Base-by-base conservation (phyloP, 2,329 filamentous ascomycete genomes). In the Pestalotiopsis sp. region DNA sequence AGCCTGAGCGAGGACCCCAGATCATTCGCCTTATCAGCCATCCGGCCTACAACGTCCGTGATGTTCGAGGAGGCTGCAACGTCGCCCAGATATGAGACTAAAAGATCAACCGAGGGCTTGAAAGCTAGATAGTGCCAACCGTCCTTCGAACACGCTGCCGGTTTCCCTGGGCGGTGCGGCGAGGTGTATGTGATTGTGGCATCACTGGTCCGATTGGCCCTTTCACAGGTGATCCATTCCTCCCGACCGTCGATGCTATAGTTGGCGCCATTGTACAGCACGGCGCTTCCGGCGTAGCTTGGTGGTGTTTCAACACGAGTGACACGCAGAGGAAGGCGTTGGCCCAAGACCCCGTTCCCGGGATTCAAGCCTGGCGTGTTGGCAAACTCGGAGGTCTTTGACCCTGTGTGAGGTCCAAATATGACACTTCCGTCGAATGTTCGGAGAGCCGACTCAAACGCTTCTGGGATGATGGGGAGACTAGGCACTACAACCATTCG, bases 301-400 rank as follows among this genome's bases (percentile, higher is more conserved):
- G 73, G 72, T 14, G 73, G 73, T 31, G 73, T 73, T 60, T 74
- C 73, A n/a, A 74, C 70, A 17, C 73, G 73, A 12, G 72, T 73
- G 3, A 74, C 73, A 31, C 72, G 70, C 71, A 73, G 68, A 17
- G 73, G 73, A 7, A 74, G 66, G 13, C 66, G 70, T n/a, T 71
- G 69, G 14, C 70, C 64, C 31, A 74, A 57, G 2, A 68, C 68
- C 60, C 71, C 71, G 25, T 60, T 58, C 9, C 68, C 68, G n/a
- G 73, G 73, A 65, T 71, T 73, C 20, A 73, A 68, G 14, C 73
- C 73, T 1, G 72, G 68, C 1, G 68, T 68, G n/a, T 68, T 69
- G 4, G 69, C 67, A 68, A 72, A 74, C 13, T 73, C 41, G 17
- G 69, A 58, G 2, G 67, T 69, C 41, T 71, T 71, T 38, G 73